Base-by-base conservation (phyloP, 495 filamentous ascomycete species). In the Penicillium waksmanii region DNA sequence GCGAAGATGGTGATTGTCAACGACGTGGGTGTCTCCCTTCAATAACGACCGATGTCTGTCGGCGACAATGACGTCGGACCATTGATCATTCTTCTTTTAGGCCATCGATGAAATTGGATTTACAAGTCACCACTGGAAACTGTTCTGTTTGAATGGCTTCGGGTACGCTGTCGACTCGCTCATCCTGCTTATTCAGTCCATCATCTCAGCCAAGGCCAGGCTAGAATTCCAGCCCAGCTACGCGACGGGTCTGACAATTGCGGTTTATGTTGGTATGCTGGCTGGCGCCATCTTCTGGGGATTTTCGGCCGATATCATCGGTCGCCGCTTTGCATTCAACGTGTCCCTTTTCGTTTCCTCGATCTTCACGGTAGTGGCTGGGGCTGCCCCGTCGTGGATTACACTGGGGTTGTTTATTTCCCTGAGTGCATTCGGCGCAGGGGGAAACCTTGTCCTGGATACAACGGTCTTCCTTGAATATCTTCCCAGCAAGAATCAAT, bases 81-180 rank as follows among this genome's bases (percentile, higher is more conserved):
- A 9, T 12, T 46, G 35, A 12, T 13, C 36, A 38, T 38, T 42
- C 10, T 13, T n/a, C 40, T 3, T 23, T 3, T 23, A 60, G 86
- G 79, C 87, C 3, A 90, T 91, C 58, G 86, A 91, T 66, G 84
- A 90, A 61, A 89, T 91, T 63, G 87, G 88, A 9, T 88, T 86
- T 71, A 89, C 87, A 0, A 63, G 68, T 27, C 87, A 88, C 63
- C 88, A 91, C 48, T 83, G 79, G 77, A 88, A 89, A 71, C 76
- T 91, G 4, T 91, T 91, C 56, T 75, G 77, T 51, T 68, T 84
- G 21, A 84, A 89, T 58, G 88, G 87, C 27, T 89, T 89, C 69
- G 86, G 87, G 78, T 88, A 78, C 70, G 85, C 86, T 4, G 87
- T 90, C 55, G 88, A 91, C 63, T 89, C 86, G 1, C 67, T 89